Evolutionary conservation across 345 rosid species (phyloP), one percentile per base, ranked within the genome.

Genomic region (Raphanus raphanistrum): DNA sequence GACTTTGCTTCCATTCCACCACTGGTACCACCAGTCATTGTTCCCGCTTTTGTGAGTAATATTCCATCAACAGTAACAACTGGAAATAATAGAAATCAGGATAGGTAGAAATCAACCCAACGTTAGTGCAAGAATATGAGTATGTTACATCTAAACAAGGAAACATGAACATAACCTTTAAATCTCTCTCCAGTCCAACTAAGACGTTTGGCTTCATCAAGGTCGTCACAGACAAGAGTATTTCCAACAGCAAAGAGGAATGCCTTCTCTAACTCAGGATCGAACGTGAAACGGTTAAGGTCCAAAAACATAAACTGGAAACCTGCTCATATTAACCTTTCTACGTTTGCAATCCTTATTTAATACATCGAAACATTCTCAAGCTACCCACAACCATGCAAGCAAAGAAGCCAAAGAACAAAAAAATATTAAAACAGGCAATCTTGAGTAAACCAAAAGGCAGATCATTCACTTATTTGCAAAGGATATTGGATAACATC

Each of bases 1-100:
- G 98, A 95, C 81, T 90, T 90, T 3, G 98, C 98, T 86, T 95
- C 99, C 96, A 95, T 92, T 78, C 98, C 98, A 74, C 99, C 96
- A 81, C 89, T 92, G 66, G 98, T 92, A 77, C 99, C 99, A 83
- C 99, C 99, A 82, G 98, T 95, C 99, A 95, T 95, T 79, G 98
- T 95, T 71, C 99, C 99, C 76, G 98, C 81, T 86, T 91, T 95
- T 33, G 99, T 86, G 38, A 95, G 98, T 52, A 95, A 80, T 75
- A 87, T 89, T 72, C 99, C 99, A 83, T 95, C 99, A 83, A 89
- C 88, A 71, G 97, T 95, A 63, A 95, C 99, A 88, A 92, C 99
- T 95, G 82, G 76, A 72, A 85, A 72, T 32, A 59, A 80, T 13
- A 74, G 33, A 60, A 65, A 66, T 65, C 26, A 79, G 50, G 45